Evolutionary conservation across 2,329 filamentous ascomycete genomes (phyloP), one percentile per base, ranked within the genome.

Genomic region (Didymella glomerata): DNA sequence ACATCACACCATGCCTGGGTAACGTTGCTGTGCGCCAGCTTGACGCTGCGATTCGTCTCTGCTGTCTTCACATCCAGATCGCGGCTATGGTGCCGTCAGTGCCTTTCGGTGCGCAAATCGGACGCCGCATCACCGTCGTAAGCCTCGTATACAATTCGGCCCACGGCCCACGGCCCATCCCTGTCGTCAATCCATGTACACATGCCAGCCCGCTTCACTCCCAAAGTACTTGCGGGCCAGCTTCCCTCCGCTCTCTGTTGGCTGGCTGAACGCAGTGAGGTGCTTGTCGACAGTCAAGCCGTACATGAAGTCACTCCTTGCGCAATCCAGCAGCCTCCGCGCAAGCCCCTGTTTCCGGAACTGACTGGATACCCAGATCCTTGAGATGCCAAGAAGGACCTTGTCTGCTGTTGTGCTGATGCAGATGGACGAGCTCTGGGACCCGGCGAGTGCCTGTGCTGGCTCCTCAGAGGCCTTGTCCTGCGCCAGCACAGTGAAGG

Each of bases 231-330:
- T 82, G 66, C 83, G 79, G 9, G 86, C 86, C 63, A 90, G 76
- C 41, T 76, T 77, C 14, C 81, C 82, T 36, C 88, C 88, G 67
- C 82, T 84, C 64, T 84, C 84, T 0, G 88, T 90, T n/a, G 87
- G 86, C 67, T 88, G 86, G 66, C 86, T 88, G 75, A 90, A 89
- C 2, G 87, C 87, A 38, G 89, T 79, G 68, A 82, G 73, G 11
- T 80, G 78, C 70, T 85, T 87, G 18, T 81, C 77, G 47, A 88
- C 79, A 38, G 81, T 80, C 73, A 85, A 78, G 2, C 83, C 82
- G 60, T 85, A 83, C 52, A 86, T 79, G 67, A 87, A 87, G 66
- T 84, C 81, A 57, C 77, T 79, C 54, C 83, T 78, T 24, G 84
- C 84, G 54, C 80, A 82, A 59, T 89, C 84, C 18, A 89, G 72